Conservation (phyloP, 2,329 filamentous ascomycete species). For the Venturia effusa region DNA sequence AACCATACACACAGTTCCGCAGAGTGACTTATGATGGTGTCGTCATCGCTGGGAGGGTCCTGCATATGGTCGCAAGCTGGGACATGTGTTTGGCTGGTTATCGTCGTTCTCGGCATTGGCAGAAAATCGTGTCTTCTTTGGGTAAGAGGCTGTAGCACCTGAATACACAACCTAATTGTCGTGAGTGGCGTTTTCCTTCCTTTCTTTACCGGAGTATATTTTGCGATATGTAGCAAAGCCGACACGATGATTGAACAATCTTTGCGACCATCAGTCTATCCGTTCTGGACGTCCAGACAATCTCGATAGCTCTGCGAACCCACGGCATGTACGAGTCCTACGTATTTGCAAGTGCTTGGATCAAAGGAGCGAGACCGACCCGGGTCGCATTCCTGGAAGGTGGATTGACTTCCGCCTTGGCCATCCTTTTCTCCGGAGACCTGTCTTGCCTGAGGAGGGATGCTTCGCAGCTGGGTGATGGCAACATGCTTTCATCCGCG, state of each 20-base stretch:
- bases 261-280: too few relatives aligned
- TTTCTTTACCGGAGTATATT: neutral
- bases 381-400: neutral
- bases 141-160: neutral
- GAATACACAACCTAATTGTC: neutral
- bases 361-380: neutral
- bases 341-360: neutral
- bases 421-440: neutral
- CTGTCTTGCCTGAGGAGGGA: neutral
- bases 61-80: too few relatives aligned
- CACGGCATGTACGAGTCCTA: neutral
- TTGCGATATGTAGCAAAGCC: too few relatives aligned
- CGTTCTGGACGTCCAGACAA: neutral
- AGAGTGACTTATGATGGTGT: neutral
- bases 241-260: neutral
- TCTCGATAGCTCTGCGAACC: neutral
- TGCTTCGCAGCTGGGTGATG: neutral
- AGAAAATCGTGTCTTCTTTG: neutral
- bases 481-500: slow-evolving; percentile 2
- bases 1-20: neutral
- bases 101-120: neutral
- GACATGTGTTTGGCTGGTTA: neutral
- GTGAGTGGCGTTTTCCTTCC: neutral
- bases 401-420: neutral
- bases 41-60: too few relatives aligned